phyloP scores from a whole-genome alignment of 2,329 filamentous ascomycete species.

The Laburnicola sp. region DNA sequence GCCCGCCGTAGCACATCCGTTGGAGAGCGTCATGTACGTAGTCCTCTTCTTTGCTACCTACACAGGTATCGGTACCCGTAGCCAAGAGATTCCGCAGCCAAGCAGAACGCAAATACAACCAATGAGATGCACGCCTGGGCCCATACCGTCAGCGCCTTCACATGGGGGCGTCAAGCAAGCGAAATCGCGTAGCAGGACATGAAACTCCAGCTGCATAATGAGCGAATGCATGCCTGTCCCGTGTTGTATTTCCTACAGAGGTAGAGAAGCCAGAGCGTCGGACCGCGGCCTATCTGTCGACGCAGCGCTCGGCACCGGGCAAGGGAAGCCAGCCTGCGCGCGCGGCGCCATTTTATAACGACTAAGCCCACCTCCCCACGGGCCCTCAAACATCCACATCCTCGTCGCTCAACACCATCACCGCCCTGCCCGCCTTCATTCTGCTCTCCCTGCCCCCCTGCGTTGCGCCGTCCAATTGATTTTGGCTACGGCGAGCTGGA shows the following conservation, averaged over 20 bases:
- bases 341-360: constrained; percentile 29
- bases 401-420: constrained; percentile 26
- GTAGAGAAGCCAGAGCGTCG: background rate
- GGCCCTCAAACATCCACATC: constrained; percentile 23
- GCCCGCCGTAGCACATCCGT: background rate
- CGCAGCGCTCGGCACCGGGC: background rate
- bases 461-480: constrained; percentile 49
- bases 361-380: constrained; percentile 30
- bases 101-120: constrained; percentile 12
- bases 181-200: background rate
- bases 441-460: constrained; percentile 11
- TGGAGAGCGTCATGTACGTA: constrained; percentile 6
- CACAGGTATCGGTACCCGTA: background rate
- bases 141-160: constrained; percentile 15
- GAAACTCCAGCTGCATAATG: constrained; percentile 1
- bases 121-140: constrained; percentile 13
- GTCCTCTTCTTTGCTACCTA: constrained; percentile 7
- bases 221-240: background rate
- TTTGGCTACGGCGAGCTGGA: constrained; percentile 47
- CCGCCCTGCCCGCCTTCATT: constrained; percentile 16
- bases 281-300: too few species aligned
- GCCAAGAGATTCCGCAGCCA: constrained; percentile 11
- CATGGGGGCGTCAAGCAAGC: background rate
- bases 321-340: constrained; percentile 18
- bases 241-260: background rate